phyloP scores from a whole-genome alignment of 148 eudicot genomes.

The Limonium bicolor region DNA sequence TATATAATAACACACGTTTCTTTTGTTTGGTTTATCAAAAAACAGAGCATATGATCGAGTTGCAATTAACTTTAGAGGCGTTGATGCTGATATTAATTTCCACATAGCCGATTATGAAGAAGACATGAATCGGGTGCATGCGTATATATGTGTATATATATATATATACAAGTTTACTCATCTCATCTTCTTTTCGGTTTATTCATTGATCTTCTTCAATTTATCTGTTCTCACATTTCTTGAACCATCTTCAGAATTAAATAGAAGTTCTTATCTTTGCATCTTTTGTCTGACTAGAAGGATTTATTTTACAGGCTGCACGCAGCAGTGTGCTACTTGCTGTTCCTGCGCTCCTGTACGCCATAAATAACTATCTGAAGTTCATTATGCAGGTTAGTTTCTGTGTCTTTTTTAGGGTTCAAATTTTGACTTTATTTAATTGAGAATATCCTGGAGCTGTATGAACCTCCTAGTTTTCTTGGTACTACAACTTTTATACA shows the following conservation, averaged over 20 bases:
- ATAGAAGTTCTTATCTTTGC: too few species aligned
- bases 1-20: too few species aligned
- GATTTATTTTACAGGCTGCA: conserved; percentile 99
- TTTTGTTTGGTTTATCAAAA: too few species aligned
- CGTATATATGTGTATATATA: background rate
- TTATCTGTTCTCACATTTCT: background rate
- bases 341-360: conserved; percentile 61
- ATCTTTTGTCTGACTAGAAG: too few species aligned
- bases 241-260: too few species aligned
- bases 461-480: too few species aligned
- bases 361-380: conserved; percentile 86
- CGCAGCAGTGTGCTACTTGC: conserved; percentile 83
- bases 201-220: too few species aligned
- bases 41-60: conserved; percentile 4
- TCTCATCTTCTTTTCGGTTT: too few species aligned
- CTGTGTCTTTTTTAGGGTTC: background rate
- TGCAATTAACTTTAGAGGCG: conserved; percentile 7
- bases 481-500: too few species aligned
- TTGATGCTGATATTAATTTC: conserved; percentile 7
- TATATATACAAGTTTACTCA: too few species aligned
- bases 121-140: conserved; percentile 4
- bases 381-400: conserved; percentile 65
- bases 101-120: conserved; percentile 3
- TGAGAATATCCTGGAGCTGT: background rate
- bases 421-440: background rate